Evolutionary conservation across 2,329 filamentous ascomycete species (phyloP), one percentile per base, ranked within the genome.

Genomic region (Dothistroma septosporum): DNA sequence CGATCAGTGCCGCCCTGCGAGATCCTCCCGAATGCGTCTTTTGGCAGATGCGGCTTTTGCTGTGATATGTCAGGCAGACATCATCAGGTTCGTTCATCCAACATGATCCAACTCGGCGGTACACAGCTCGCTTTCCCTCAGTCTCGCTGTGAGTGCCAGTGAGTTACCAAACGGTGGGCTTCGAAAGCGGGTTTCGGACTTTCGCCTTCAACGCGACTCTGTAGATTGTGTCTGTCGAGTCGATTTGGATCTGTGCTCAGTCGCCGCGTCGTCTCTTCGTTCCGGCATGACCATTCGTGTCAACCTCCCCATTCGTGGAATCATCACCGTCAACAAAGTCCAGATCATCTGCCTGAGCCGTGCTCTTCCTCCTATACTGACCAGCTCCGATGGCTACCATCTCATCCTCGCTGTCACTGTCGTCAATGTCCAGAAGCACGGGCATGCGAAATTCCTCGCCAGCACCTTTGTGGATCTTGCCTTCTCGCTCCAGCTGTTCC

Each of bases 401-500:
- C 72, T 99, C 95, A 69, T 99, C 94, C 72, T 97, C 94, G 72
- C 91, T 96, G 72, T 97, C 94, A 68, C 91, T 96, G 70, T 96
- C 92, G 53, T 92, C 91, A 50, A 97, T 85, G 72, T 96, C 91
- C 64, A 96, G 85, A n/a, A 97, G 77, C 2, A 99, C 90, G 0
- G 94, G 95, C 88, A 99, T 95, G 60, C 86, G 84, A 73, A 97
- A 97, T 47, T 68, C 68, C 50, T 82, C 77, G 82, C 80, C 55
- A 85, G 82, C 79, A 62, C 86, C 84, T 21, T 74, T 71, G 10
- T 50, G 61, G 4, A 65, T 62, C 21, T 61, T 63, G 22, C 72
- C 70, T 55, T 75, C 74, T 35, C 73, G 66, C 53, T 71, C 69
- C n/a, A 73, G 65, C 61, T 74, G 71, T 31, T 83, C 82, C 41